Evolutionary conservation across 78 protist genomes (phyloP).

Genomic region (Dictyostelium citrinum): DNA sequence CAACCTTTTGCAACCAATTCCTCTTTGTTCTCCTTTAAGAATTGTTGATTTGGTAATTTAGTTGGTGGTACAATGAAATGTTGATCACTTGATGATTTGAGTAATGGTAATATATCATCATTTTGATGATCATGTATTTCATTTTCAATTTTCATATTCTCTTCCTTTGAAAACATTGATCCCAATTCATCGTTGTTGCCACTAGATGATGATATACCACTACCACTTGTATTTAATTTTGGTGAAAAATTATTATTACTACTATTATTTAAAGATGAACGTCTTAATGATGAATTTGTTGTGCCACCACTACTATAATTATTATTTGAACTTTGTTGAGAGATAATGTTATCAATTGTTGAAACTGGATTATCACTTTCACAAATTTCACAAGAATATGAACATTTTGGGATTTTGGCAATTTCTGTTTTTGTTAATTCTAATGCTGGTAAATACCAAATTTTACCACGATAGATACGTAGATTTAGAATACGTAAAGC

Average conservation of each 20-base stretch:
- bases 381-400: conserved; percentile 31
- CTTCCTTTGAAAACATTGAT: background rate
- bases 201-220: background rate
- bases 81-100: background rate
- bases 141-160: background rate
- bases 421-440: conserved; percentile 7
- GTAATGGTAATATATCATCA: background rate
- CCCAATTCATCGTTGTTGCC: background rate
- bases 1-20: background rate
- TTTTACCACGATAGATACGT: conserved; percentile 44
- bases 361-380: background rate
- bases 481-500: conserved; percentile 33
- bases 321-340: background rate
- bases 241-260: background rate
- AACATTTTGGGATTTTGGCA: conserved; percentile 50
- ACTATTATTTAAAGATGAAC: background rate
- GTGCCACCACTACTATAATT: background rate
- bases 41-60: background rate
- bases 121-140: background rate
- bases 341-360: background rate
- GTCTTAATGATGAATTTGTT: background rate
- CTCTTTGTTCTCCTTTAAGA: background rate
- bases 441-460: conserved; percentile 47
- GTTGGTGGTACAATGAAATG: background rate
- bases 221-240: background rate